Evolutionary conservation across 2,329 filamentous ascomycete genomes (phyloP).

Genomic region (Aspergillus fijiensis): DNA sequence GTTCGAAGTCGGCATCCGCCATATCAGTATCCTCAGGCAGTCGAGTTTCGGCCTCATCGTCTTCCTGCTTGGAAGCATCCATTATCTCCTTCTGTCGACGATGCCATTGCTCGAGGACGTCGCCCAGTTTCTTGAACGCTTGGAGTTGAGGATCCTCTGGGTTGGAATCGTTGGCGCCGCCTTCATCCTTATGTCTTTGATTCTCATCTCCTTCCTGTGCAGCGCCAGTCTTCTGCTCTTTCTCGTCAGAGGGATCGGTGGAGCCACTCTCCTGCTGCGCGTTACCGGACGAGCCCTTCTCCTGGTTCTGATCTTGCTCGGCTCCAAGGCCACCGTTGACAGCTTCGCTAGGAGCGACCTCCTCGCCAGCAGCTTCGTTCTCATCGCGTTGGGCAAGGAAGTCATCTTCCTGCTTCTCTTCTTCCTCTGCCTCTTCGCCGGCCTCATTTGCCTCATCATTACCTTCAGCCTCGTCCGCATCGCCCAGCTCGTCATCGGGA

Average conservation of each 20-base stretch:
- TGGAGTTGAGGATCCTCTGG: slow-evolving; percentile 53
- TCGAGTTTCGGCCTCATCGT: slow-evolving; percentile 50
- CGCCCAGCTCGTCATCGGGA: slow-evolving; percentile 40
- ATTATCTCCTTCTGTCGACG: slow-evolving; percentile 81
- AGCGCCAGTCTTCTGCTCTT: slow-evolving; percentile 46
- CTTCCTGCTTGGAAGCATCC: slow-evolving; percentile 56
- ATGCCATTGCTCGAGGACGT: slow-evolving; percentile 91
- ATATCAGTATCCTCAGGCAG: slow-evolving; percentile 66
- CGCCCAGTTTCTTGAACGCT: slow-evolving; percentile 91
- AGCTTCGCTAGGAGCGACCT: slow-evolving; percentile 48
- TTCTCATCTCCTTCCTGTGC: slow-evolving; percentile 44
- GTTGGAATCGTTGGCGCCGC: slow-evolving; percentile 36
- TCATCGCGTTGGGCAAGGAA: slow-evolving; percentile 49
- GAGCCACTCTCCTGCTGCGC: slow-evolving; percentile 45
- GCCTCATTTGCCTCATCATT: slow-evolving; percentile 48
- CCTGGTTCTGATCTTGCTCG: slow-evolving; percentile 43
- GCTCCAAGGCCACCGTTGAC: slow-evolving; percentile 40
- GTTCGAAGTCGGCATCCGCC: slow-evolving; percentile 83
- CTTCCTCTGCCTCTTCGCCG: slow-evolving; percentile 51
- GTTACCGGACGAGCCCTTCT: slow-evolving; percentile 49
- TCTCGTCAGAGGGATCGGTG: slow-evolving; percentile 48
- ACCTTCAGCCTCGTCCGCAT: slow-evolving; percentile 48
- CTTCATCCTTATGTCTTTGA: slow-evolving; percentile 37
- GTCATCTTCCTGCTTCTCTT: slow-evolving; percentile 52
- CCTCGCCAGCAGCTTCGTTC: slow-evolving; percentile 54